phyloP scores from a whole-genome alignment of 2,329 filamentous ascomycete species.

The Penicillium corylophilum region DNA sequence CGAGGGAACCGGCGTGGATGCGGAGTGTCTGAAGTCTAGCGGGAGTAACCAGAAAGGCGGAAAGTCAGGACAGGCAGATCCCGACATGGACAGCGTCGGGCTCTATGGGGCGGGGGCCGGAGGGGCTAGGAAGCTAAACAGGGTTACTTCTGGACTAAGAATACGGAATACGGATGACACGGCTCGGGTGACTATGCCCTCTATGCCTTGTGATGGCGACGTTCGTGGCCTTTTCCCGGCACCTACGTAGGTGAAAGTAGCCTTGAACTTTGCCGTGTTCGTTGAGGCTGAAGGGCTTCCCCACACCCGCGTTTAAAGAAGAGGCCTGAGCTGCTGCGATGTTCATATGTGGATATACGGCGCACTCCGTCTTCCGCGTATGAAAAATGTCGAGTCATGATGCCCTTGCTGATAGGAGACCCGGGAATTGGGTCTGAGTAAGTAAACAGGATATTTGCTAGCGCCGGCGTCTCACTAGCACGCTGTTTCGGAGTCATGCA shows the following conservation, averaged over 20 bases:
- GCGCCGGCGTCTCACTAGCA: background rate
- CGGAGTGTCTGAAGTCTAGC: background rate
- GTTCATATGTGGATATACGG: background rate
- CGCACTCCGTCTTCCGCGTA: background rate
- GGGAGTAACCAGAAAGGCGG: background rate
- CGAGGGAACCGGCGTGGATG: background rate
- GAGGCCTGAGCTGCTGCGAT: background rate
- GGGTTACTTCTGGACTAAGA: background rate
- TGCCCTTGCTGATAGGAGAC: background rate
- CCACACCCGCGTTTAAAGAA: slow-evolving; percentile 4
- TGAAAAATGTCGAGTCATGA: background rate
- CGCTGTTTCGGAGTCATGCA: background rate
- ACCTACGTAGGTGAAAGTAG: background rate
- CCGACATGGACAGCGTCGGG: background rate
- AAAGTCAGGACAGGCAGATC: background rate
- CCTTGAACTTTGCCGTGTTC: background rate
- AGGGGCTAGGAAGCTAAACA: background rate
- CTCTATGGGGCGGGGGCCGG: background rate
- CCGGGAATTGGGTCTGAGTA: background rate
- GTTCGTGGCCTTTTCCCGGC: background rate
- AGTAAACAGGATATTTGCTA: background rate
- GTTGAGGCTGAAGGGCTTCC: slow-evolving; percentile 5
- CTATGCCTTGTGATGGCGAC: background rate
- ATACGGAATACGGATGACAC: background rate
- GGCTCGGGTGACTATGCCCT: background rate